Evolutionary conservation across 2,329 filamentous ascomycete genomes (phyloP), one percentile per base, ranked within the genome.

Genomic region (Ceratocystis diversiconidia): DNA sequence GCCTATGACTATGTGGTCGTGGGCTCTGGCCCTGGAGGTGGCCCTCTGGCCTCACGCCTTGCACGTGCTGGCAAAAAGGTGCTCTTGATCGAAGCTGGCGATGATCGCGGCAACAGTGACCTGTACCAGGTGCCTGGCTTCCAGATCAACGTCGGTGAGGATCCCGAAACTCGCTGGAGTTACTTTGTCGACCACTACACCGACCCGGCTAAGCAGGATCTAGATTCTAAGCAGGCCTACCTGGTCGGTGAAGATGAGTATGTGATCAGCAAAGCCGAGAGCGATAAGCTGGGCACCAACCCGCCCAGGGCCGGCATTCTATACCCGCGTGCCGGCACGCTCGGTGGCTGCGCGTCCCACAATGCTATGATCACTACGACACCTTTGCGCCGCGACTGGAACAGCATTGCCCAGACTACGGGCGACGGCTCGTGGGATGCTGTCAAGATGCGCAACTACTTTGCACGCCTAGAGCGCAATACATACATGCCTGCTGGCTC

Each of bases 151-250:
- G 71, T 72, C 0, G 71, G 71, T 2, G 72, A 72, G 62, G 70
- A 72, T 10, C 70, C 71, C 57, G 68, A 71, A 6, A 72, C 71
- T 0, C 63, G 69, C 57, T 86, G 84, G 83, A 79, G 84, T 73
- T 85, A 81, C 72, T 87, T 79, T 68, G 82, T 86, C 66, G 79
- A 80, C 63, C 84, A 86, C 72, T 85, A 84, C 70, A 78, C 81
- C 69, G 46, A 65, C 19, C 28, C 36, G 6, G 17, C 30, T 15
- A 15, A 62, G 30, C 65, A 67, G 46, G 74, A 76, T 44, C 74
- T 77, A 57, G 81, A 85, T 70, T 79, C 74, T 69, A 83, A 86
- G 73, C 73, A 75, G 19, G 52, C 65, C 44, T 66, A 61, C 32
- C 25, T 28, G 3, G 17, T 22, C 8, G 64, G 64, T 30, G 44